Conservation (phyloP, 345 rosid genomes). For the Hibiscus trionum region DNA sequence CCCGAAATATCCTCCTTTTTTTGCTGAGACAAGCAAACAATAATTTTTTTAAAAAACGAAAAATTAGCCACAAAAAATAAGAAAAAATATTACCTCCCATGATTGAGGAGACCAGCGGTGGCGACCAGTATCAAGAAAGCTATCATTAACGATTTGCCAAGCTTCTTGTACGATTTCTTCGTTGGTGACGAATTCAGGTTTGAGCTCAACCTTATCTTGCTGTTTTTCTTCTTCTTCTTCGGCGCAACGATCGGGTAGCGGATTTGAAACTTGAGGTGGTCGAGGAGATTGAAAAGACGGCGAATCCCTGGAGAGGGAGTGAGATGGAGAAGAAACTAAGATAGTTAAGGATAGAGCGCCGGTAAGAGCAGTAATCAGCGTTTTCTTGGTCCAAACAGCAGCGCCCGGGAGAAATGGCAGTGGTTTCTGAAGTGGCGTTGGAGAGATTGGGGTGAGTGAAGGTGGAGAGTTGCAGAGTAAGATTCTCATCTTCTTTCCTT, state of each 20-base stretch:
- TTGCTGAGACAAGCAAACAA: slow-evolving; percentile 30
- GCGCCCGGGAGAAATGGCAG: not conserved
- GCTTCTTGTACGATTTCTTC: slow-evolving; percentile 82
- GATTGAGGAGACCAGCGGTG: slow-evolving; percentile 57
- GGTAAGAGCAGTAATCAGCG: slow-evolving; percentile 30
- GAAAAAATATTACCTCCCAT: slow-evolving; percentile 46
- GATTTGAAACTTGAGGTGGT: slow-evolving; percentile 9
- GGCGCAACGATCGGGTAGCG: slow-evolving; percentile 39
- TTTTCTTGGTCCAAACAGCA: slow-evolving; percentile 25
- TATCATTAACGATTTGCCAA: slow-evolving; percentile 80
- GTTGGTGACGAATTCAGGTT: slow-evolving; percentile 37
- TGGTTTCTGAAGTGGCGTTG: slow-evolving; percentile 11
- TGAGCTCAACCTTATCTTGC: slow-evolving; percentile 23
- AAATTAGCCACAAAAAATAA: not conserved
- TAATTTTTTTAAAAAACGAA: not conserved
- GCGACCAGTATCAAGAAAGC: slow-evolving; percentile 49
- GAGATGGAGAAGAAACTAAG: slow-evolving; percentile 43
- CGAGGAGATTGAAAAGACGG: slow-evolving; percentile 22
- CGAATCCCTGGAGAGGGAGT: slow-evolving; percentile 35
- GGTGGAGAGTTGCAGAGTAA: slow-evolving; percentile 33
- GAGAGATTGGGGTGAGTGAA: slow-evolving; percentile 22
- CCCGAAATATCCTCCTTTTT: slow-evolving; percentile 52
- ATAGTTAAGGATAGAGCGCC: slow-evolving; percentile 61
- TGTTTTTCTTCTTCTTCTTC: slow-evolving; percentile 27
- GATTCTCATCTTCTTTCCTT: slow-evolving; percentile 33